Evolutionary conservation across 1,139 yeast species (phyloP), one percentile per base, ranked within the genome.

Genomic region (Yamadazyma sp.): DNA sequence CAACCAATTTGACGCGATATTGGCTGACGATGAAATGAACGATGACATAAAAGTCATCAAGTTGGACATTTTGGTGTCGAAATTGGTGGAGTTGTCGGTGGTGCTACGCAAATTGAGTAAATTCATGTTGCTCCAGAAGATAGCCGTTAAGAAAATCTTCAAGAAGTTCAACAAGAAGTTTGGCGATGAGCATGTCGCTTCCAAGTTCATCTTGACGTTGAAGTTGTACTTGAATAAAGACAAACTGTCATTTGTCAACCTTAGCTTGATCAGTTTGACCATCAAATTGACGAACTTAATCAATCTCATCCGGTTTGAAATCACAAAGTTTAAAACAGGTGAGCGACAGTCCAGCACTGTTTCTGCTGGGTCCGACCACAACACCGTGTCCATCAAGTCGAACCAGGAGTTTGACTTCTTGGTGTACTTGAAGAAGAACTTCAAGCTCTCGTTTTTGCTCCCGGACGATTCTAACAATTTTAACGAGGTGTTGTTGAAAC

Each of bases 71-170:
- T 22, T 61, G 54, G 42, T 70, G 60, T 44, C 75, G 62, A 49
- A 56, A 73, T 30, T 50, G 29, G 62, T 75, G 22, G 72, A 71
- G 16, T 59, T 86, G 9, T 77, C 87, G 11, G 61, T 69, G 15
- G 84, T 81, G 37, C 66, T 87, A 35, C 87, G 86, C 53, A 78
- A 82, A 49, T 64, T 91, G 33, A 75, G 91, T 15, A 73, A 94
- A 46, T 91, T 83, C 56, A 75, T 87, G 14, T 71, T 86, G 25
- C 75, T 89, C 17, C 98, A 91, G 56, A 82, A 83, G 52, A 81
- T 89, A 3, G 97, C 95, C 4, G 69, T 87, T 36, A 73, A 86
- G 48, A 91, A 91, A 62, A 75, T 89, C 41, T 71, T 88, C 51
- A 89, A 89, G 63, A 88, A 89, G 60, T 83, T 86, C 56, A 55